Conservation (phyloP, 2,329 filamentous ascomycete species). For the Tolypocladium nubicola region DNA sequence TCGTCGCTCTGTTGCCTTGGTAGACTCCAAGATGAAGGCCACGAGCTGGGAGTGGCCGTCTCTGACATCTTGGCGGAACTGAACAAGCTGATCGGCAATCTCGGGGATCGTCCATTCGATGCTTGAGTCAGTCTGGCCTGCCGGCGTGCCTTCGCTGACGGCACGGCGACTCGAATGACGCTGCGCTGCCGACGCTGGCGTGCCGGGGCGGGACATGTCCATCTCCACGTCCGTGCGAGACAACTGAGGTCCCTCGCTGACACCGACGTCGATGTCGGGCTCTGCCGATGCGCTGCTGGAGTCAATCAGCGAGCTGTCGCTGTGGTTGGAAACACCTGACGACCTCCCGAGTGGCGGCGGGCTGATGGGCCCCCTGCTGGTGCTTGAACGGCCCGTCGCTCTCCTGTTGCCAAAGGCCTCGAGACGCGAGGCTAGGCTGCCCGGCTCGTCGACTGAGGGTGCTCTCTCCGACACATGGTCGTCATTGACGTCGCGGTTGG, state of each 20-base stretch:
- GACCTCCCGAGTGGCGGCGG: slow-evolving; percentile 16
- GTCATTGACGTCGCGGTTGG: not conserved
- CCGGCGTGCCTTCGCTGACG: slow-evolving; percentile 7
- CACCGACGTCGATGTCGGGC: not conserved
- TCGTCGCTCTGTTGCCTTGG: slow-evolving; percentile 27
- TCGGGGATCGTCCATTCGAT: slow-evolving; percentile 31
- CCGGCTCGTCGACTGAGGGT: not conserved
- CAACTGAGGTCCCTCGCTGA: not conserved
- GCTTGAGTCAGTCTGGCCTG: slow-evolving; percentile 11
- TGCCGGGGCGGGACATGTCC: slow-evolving; percentile 8
- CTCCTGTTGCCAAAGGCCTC: slow-evolving; percentile 3
- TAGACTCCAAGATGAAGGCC: slow-evolving; percentile 33
- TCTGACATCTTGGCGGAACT: slow-evolving; percentile 31
- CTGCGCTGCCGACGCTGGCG: slow-evolving; percentile 7
- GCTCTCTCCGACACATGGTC: not conserved
- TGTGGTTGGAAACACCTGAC: not conserved
- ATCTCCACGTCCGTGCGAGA: not conserved
- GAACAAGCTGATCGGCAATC: slow-evolving; percentile 28
- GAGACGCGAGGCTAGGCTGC: slow-evolving; percentile 1
- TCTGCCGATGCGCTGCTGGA: not conserved
- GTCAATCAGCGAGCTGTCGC: slow-evolving; percentile 1
- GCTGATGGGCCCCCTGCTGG: slow-evolving; percentile 13
- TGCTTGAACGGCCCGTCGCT: slow-evolving; percentile 1
- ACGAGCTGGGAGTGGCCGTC: slow-evolving; percentile 34
- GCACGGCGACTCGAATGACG: slow-evolving; percentile 2